Conservation (phyloP, 805 yeast species). For the Candida patagonica region DNA sequence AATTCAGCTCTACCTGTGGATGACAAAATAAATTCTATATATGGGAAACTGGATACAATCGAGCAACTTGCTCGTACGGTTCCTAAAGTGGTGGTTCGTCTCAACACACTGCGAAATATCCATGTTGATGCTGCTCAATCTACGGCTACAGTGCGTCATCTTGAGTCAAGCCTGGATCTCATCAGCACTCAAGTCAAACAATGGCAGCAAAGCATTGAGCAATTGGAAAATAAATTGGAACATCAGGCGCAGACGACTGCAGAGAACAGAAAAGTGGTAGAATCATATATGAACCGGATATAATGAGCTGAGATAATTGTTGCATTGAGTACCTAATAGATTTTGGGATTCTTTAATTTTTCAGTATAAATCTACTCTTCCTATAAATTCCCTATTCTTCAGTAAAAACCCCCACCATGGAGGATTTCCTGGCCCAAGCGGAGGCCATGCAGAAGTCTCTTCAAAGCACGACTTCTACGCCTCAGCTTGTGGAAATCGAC, state of each 20-base stretch:
- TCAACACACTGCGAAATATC: conserved; percentile 11
- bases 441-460: neutral
- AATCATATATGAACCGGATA: neutral
- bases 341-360: too few relatives aligned
- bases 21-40: conserved; percentile 10
- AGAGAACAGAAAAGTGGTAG: neutral
- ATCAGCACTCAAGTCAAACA: conserved; percentile 6
- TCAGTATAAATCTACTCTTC: too few relatives aligned
- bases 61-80: conserved; percentile 6
- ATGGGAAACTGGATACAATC: conserved; percentile 7
- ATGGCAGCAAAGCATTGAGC: conserved; percentile 11
- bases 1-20: conserved; percentile 1
- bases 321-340: too few relatives aligned
- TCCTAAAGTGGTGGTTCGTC: conserved; percentile 11
- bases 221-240: conserved; percentile 7
- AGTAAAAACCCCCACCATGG: conserved; percentile 2
- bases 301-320: too few relatives aligned
- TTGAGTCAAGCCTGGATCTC: conserved; percentile 8
- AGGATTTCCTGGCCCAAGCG: conserved; percentile 7
- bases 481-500: conserved; percentile 5
- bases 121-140: conserved; percentile 15
- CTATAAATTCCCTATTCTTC: too few relatives aligned
- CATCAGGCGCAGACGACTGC: neutral
- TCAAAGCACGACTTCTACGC: neutral
- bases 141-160: conserved; percentile 5